phyloP scores from a whole-genome alignment of 495 filamentous ascomycete species.

The Penicillium mononematosum region DNA sequence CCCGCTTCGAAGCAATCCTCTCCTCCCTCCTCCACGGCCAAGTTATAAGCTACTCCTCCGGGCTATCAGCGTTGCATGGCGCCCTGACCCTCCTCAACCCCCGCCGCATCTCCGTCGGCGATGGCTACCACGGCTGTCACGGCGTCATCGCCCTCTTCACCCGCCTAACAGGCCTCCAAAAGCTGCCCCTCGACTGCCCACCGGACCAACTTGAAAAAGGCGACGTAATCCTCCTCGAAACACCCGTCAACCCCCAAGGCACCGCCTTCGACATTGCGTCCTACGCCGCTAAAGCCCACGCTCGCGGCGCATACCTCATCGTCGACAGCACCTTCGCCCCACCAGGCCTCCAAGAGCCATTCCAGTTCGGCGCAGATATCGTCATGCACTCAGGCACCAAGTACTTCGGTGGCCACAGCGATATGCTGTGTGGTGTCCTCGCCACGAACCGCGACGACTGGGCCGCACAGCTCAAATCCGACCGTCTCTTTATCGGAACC shows the following conservation, averaged over 20 bases:
- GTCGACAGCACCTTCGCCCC: constrained; percentile 93
- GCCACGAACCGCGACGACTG: constrained; percentile 58
- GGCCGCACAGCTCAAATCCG: constrained; percentile 54
- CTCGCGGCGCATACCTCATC: constrained; percentile 67
- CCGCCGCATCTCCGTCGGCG: constrained; percentile 70
- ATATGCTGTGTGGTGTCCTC: constrained; percentile 84
- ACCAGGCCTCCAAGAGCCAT: constrained; percentile 86
- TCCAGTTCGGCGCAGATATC: constrained; percentile 72
- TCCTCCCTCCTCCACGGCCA: constrained; percentile 67
- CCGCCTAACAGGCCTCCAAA: constrained; percentile 66
- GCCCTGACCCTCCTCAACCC: constrained; percentile 76
- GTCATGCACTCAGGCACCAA: constrained; percentile 93
- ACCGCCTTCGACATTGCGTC: constrained; percentile 67
- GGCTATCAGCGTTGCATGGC: constrained; percentile 84
- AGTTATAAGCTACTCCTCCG: constrained; percentile 74
- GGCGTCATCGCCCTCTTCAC: constrained; percentile 70
- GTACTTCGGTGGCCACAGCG: constrained; percentile 92
- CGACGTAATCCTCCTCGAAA: constrained; percentile 89
- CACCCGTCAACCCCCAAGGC: constrained; percentile 86
- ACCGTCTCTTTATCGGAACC: constrained; percentile 72
- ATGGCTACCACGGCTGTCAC: constrained; percentile 92
- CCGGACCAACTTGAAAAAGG: constrained; percentile 59
- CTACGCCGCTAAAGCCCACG: constrained; percentile 71
- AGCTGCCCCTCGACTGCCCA: constrained; percentile 61
- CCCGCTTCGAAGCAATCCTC: constrained; percentile 81